Conservation (phyloP, 768 basidiomycete genomes). For the Boletus eberwhitei region DNA sequence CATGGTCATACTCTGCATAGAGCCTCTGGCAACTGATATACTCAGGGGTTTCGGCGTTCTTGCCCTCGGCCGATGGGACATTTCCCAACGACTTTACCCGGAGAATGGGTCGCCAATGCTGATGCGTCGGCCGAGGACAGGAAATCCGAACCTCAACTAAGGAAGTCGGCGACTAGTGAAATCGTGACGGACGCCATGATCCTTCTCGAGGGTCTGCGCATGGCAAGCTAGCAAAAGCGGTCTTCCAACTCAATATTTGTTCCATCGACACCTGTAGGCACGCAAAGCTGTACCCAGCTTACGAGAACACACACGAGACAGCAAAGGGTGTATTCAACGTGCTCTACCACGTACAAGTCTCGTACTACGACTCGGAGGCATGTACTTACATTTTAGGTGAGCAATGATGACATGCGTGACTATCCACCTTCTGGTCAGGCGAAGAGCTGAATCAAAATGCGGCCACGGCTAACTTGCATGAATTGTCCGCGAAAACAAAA, state of each 20-base stretch:
- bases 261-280: neutral
- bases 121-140: slow-evolving; percentile 19
- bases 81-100: neutral
- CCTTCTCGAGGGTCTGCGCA: too few species aligned
- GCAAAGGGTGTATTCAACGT: neutral
- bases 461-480: neutral
- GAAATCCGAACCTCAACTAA: slow-evolving; percentile 4
- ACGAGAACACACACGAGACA: neutral
- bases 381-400: neutral
- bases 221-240: neutral
- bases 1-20: slow-evolving; percentile 4
- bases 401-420: neutral
- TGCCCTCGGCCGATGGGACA: slow-evolving; percentile 20
- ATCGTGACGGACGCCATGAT: neutral
- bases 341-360: neutral
- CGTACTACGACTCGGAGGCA: neutral
- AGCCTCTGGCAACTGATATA: neutral
- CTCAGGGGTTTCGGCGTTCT: slow-evolving; percentile 8
- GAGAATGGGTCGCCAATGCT: neutral
- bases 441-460: neutral
- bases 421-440: neutral
- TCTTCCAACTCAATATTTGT: neutral
- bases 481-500: neutral
- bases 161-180: neutral
- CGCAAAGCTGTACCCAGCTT: neutral